Percentiles rank a stretch among this genome's conserved stretches.
These are phyloP conservation scores for Curvularia lunata DNA, from an alignment of 2,329 filamentous ascomycete genomes.

Conservation along the genomic window DNA sequence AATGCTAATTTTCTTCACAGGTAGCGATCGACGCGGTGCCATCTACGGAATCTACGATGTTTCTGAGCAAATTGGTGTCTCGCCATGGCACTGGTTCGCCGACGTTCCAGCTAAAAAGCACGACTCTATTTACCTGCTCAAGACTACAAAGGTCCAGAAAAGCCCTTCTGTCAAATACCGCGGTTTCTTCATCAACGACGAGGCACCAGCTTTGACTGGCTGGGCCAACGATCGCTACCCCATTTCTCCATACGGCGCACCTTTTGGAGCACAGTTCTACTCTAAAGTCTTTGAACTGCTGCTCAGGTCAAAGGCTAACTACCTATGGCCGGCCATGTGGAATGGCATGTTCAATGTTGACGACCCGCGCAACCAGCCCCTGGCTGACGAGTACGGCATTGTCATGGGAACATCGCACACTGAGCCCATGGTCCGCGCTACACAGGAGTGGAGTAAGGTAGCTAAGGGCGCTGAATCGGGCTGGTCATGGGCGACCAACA, in stretches of 20 bases:
- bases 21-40: slow-evolving; percentile 68
- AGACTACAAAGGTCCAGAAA: slow-evolving; percentile 62
- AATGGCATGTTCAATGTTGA: slow-evolving; percentile 74
- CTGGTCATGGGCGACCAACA: slow-evolving; percentile 75
- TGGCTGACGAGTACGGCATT: slow-evolving; percentile 75
- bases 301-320: slow-evolving; percentile 73
- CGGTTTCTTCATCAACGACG: slow-evolving; percentile 74
- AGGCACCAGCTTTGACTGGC: slow-evolving; percentile 70
- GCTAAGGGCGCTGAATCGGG: slow-evolving; percentile 57
- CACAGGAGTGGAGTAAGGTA: slow-evolving; percentile 57
- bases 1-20: slow-evolving; percentile 26
- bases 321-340: slow-evolving; percentile 77
- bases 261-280: slow-evolving; percentile 68
- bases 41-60: slow-evolving; percentile 75
- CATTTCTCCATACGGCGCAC: slow-evolving; percentile 52
- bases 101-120: slow-evolving; percentile 64
- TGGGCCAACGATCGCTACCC: slow-evolving; percentile 67
- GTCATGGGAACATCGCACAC: slow-evolving; percentile 76
- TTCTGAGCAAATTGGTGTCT: slow-evolving; percentile 75
- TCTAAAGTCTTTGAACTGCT: slow-evolving; percentile 72
- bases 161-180: slow-evolving; percentile 71
- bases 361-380: slow-evolving; percentile 69
- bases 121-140: slow-evolving; percentile 62
- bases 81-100: slow-evolving; percentile 73
- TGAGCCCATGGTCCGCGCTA: slow-evolving; percentile 71